Percentiles rank a stretch among this genome's conserved stretches.
Evolutionary conservation across 2,329 filamentous ascomycete genomes (phyloP).

Genomic region (Talaromyces sp.): DNA sequence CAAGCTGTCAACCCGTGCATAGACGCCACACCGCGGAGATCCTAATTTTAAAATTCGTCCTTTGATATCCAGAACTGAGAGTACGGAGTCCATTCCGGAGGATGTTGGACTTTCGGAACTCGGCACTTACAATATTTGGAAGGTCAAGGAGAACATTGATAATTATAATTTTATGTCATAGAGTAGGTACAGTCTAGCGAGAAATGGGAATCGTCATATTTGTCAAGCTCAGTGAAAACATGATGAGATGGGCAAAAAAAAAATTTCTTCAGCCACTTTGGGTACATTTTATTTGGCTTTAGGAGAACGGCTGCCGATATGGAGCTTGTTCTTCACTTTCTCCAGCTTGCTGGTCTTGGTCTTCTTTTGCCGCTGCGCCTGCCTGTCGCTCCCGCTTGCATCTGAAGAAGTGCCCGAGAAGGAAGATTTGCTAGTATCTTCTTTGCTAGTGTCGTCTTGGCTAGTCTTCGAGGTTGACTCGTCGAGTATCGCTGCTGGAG

Average conservation of each 20-base stretch:
- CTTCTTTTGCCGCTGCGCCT: background rate
- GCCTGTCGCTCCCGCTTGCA: background rate
- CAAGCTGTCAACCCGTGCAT: background rate
- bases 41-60: background rate
- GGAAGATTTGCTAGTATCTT: background rate
- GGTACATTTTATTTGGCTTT: background rate
- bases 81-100: background rate
- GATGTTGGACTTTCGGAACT: background rate
- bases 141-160: background rate
- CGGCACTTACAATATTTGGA: too few relatives aligned
- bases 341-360: constrained; percentile 12
- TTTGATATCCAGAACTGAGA: background rate
- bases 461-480: background rate
- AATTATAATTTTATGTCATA: background rate
- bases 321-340: constrained; percentile 31
- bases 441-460: background rate
- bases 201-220: background rate
- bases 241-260: too few relatives aligned
- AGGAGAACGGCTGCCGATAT: constrained; percentile 16
- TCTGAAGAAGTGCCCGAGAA: constrained; percentile 7
- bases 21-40: background rate
- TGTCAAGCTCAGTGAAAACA: background rate
- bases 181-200: constrained; percentile 1
- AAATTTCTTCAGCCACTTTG: background rate
- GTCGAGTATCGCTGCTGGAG: background rate